Evolutionary conservation across 768 basidiomycete genomes (phyloP).

Genomic region (Floccularia luteovirens): DNA sequence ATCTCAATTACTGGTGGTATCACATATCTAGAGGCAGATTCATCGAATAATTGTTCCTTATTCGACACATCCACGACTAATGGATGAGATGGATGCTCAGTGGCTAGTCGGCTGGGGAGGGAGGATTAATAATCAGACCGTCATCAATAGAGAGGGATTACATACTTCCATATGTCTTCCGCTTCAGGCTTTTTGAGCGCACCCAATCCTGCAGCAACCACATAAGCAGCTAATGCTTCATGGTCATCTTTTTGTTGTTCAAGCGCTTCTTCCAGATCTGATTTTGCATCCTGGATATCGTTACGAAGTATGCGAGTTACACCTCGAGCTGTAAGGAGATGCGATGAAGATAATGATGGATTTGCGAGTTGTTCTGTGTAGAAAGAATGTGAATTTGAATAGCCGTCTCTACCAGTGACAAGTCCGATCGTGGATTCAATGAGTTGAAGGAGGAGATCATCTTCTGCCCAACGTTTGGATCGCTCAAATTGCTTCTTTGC

Average conservation of each 20-base stretch:
- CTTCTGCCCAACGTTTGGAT: conserved; percentile 82
- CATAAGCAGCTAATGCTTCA: conserved; percentile 63
- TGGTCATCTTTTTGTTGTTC: conserved; percentile 48
- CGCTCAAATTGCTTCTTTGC: conserved; percentile 82
- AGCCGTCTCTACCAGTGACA: conserved; percentile 66
- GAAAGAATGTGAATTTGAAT: conserved; percentile 49
- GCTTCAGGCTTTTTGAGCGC: conserved; percentile 51
- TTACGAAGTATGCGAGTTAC: conserved; percentile 73
- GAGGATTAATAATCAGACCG: conserved; percentile 6
- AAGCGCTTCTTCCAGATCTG: conserved; percentile 72
- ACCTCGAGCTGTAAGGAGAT: conserved; percentile 72
- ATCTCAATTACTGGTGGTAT: conserved; percentile 51
- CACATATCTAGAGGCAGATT: conserved; percentile 45
- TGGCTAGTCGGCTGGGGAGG: conserved; percentile 26
- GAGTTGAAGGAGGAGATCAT: conserved; percentile 81
- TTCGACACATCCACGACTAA: conserved; percentile 51
- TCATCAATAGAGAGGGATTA: conserved; percentile 7
- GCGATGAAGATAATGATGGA: conserved; percentile 67
- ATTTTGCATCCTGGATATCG: conserved; percentile 69
- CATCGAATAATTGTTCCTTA: conserved; percentile 62
- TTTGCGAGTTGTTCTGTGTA: conserved; percentile 82
- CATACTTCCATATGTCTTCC: conserved; percentile 66
- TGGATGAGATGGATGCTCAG: conserved; percentile 62
- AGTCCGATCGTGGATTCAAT: conserved; percentile 82
- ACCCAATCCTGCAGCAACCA: conserved; percentile 56